Conservation (phyloP, 1,139 yeast genomes). For the Geotrichum bryndzae region DNA sequence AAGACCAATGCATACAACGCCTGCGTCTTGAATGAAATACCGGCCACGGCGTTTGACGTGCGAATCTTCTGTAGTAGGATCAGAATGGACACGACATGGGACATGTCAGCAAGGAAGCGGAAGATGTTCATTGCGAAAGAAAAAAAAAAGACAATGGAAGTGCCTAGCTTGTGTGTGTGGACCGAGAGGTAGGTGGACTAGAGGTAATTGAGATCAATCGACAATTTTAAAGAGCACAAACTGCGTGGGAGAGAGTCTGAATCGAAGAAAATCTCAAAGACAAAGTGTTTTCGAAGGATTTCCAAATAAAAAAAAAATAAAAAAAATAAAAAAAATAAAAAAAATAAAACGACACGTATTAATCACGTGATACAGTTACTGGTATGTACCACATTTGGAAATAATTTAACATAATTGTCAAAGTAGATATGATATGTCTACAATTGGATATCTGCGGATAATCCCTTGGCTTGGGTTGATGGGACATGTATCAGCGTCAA, state of each 20-base stretch:
- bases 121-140: slow-evolving; percentile 15
- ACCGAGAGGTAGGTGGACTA: neutral
- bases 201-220: neutral
- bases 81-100: slow-evolving; percentile 76
- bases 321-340: neutral
- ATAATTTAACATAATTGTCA: neutral
- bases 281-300: too few species aligned
- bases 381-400: neutral
- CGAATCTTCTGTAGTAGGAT: slow-evolving; percentile 69
- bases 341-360: neutral
- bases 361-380: neutral
- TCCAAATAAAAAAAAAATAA: neutral
- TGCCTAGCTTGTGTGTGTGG: neutral
- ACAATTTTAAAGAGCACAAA: neutral
- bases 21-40: slow-evolving; percentile 87
- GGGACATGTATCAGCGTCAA: too few species aligned
- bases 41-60: slow-evolving; percentile 61
- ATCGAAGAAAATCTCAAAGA: too few species aligned
- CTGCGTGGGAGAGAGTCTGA: neutral
- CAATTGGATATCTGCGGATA: too few species aligned
- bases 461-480: too few species aligned
- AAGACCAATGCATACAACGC: slow-evolving; percentile 71
- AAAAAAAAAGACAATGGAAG: neutral
- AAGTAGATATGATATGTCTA: neutral
- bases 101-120: slow-evolving; percentile 44